phyloP scores from a whole-genome alignment of 2,329 filamentous ascomycete species.

The Apiospora hydei region DNA sequence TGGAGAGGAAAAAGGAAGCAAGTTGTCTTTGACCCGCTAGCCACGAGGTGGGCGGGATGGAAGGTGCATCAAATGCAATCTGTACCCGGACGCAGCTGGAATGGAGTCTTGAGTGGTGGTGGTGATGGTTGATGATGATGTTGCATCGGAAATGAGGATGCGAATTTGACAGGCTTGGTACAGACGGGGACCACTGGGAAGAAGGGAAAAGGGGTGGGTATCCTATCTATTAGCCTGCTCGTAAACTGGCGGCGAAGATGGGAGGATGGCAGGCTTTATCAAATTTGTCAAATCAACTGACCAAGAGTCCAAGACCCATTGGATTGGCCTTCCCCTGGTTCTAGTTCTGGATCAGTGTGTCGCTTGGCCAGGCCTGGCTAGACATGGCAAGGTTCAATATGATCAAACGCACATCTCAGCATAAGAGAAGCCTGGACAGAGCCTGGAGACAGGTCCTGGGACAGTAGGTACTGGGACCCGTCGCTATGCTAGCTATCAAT shows the following conservation, averaged over 20 bases:
- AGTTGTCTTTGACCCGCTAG: slow-evolving; percentile 13
- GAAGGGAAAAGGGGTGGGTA: slow-evolving; percentile 12
- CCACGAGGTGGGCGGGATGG: slow-evolving; percentile 20
- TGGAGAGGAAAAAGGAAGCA: slow-evolving; percentile 5
- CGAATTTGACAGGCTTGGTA: slow-evolving; percentile 16
- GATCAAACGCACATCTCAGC: slow-evolving; percentile 16
- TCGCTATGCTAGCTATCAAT: no score
- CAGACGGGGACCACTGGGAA: neutral
- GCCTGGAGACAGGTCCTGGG: neutral
- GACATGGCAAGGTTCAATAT: neutral
- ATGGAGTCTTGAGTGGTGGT: neutral
- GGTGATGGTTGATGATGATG: neutral
- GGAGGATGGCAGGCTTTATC: neutral
- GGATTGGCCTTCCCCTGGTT: slow-evolving; percentile 1
- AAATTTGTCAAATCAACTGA: slow-evolving; percentile 6
- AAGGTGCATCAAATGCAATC: slow-evolving; percentile 18
- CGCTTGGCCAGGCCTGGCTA: neutral
- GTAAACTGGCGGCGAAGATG: neutral
- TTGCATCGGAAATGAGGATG: slow-evolving; percentile 23
- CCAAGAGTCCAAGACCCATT: neutral
- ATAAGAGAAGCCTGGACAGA: slow-evolving; percentile 3
- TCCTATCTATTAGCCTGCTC: neutral
- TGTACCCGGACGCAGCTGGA: neutral
- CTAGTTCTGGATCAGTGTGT: slow-evolving; percentile 3
- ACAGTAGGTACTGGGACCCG: no score